Base-by-base conservation (phyloP, 371 early-diverging fungal genomes). In the Mucor plumbeus region DNA sequence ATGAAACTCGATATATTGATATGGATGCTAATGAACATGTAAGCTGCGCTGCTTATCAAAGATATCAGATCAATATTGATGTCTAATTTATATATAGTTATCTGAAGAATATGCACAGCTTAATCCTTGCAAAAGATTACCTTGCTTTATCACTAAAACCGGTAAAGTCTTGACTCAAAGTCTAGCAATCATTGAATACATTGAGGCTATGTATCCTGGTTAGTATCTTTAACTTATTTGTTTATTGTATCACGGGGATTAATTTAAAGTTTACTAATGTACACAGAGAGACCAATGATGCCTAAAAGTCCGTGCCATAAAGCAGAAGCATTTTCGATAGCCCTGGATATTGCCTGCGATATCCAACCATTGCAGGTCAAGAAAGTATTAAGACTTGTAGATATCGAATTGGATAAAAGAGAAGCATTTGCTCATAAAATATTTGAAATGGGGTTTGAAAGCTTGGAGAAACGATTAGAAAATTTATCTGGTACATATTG, bases 351-450 rank as follows among this genome's bases (percentile, higher is more conserved):
- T 34, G 89, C 86, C 15, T 82, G 88, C 70, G 97, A 95, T 69
- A 96, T 89, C 54, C 96, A 95, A 69, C 97, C 97, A 2, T 58
- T 94, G 35, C 92, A 94, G 67, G 96, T 95, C 76, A 72, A 90
- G 57, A 72, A 84, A 17, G 87, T 96, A 0, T 67, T 93, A 59
- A 78, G 85, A n/a, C 77, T 88, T 39, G 81, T 87, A 3, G 83
- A 87, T 3, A 82, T 84, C 47, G 84, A 79, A 56, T 59, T 66
- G 60, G 67, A 74, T 5, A 84, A 80, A 41, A 83, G 79, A 65
- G 72, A 55, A 40, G 93, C 85, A 57, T 93, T 89, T 92, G 88
- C 80, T 19, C 72, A 69, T 54, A 69, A 79, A 57, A 86, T 87
- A 74, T 85, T 94, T 47, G 48, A 71, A 7, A 62, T 70, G 14